Evolutionary conservation across 2,329 filamentous ascomycete species (phyloP).

Genomic region (Alternaria dauci): DNA sequence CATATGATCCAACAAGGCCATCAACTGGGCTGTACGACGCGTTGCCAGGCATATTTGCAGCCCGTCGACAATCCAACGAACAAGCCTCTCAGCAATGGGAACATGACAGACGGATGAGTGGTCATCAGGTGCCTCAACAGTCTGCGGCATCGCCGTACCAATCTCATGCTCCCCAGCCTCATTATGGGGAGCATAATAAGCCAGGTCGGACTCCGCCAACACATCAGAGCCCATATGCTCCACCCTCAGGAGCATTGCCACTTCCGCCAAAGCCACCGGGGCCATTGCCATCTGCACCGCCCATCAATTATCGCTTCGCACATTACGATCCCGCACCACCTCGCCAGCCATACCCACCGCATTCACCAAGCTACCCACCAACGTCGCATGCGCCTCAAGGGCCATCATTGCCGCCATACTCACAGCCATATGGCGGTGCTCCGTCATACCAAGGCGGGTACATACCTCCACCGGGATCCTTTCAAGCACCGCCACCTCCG

Average conservation of each 20-base stretch:
- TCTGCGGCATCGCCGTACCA: conserved; percentile 35
- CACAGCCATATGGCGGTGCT: conserved; percentile 28
- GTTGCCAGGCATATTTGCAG: conserved; percentile 30
- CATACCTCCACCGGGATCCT: conserved; percentile 44
- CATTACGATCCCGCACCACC: conserved; percentile 47
- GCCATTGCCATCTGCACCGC: conserved; percentile 33
- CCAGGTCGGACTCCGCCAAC: conserved; percentile 27
- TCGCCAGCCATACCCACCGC: conserved; percentile 33
- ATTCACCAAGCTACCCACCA: conserved; percentile 33
- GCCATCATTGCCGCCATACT: conserved; percentile 59
- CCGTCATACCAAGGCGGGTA: conserved; percentile 42
- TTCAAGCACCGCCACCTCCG: conserved; percentile 45
- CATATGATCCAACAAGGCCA: conserved; percentile 36
- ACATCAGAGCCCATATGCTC: conserved; percentile 46
- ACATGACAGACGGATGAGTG: conserved; percentile 38
- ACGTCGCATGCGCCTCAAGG: conserved; percentile 27
- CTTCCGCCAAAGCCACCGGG: conserved; percentile 44
- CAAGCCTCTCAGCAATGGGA: conserved; percentile 37
- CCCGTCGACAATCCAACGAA: conserved; percentile 39
- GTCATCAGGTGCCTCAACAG: conserved; percentile 37
- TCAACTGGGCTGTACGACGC: conserved; percentile 34
- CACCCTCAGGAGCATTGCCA: conserved; percentile 29
- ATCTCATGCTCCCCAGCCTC: conserved; percentile 35
- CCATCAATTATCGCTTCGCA: conserved; percentile 47
- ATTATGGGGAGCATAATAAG: conserved; percentile 33